Evolutionary conservation across 441 rosid genomes (phyloP).

Genomic region (Pelargonium exstipulatum): DNA sequence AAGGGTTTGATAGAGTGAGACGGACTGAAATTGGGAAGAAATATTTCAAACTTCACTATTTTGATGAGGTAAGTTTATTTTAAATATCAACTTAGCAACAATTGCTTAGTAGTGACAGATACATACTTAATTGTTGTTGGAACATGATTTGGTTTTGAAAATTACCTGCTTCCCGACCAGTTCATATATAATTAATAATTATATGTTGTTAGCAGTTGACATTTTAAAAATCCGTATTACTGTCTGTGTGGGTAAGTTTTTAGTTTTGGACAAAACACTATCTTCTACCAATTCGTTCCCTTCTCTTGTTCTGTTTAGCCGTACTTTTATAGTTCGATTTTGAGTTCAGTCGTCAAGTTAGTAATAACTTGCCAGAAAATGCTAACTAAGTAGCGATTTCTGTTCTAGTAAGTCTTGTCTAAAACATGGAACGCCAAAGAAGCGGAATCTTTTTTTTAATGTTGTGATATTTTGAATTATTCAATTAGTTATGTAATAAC

Average conservation of each 20-base stretch:
- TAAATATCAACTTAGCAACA: constrained; percentile 3
- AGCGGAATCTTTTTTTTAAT: too few relatives aligned
- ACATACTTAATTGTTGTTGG: too few relatives aligned
- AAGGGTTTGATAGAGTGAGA: constrained; percentile 84
- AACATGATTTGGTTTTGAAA: neutral
- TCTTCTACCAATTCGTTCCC: neutral
- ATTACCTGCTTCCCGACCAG: neutral
- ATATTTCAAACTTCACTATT: constrained; percentile 82
- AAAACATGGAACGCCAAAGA: too few relatives aligned
- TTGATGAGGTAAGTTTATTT: constrained; percentile 70
- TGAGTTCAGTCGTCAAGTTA: neutral
- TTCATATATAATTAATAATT: too few relatives aligned
- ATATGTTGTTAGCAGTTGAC: too few relatives aligned
- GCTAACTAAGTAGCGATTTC: neutral
- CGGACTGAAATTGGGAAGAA: constrained; percentile 95
- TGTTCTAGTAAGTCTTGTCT: too few relatives aligned
- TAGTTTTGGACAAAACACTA: neutral
- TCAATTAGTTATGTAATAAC: too few relatives aligned
- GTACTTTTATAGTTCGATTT: neutral
- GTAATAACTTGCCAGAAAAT: neutral
- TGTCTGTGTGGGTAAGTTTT: neutral
- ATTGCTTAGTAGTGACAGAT: neutral
- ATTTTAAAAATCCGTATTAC: too few relatives aligned
- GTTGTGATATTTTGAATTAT: too few relatives aligned
- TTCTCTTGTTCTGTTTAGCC: neutral